These are phyloP conservation scores for Penicillium turbatum DNA, from an alignment of 495 filamentous ascomycete species.

Conservation along the genomic window DNA sequence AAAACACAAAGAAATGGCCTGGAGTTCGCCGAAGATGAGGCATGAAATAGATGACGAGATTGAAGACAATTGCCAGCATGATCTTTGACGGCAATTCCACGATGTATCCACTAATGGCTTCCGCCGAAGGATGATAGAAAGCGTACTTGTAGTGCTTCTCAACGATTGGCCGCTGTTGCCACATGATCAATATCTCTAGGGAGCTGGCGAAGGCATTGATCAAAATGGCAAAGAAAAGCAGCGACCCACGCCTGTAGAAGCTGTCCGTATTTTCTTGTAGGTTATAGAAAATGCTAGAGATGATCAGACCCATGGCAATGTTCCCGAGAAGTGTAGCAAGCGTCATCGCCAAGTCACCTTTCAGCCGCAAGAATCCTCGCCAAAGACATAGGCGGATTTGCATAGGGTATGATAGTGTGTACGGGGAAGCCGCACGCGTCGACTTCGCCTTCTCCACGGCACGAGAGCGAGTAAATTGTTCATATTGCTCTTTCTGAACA, in stretches of 20 bases:
- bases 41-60: conserved; percentile 78
- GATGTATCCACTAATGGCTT: conserved; percentile 80
- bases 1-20: conserved; percentile 67
- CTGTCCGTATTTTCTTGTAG: conserved; percentile 54
- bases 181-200: conserved; percentile 76
- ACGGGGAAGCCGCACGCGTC: conserved; percentile 63
- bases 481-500: conserved; percentile 57
- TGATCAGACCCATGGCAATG: conserved; percentile 67
- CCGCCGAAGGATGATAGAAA: conserved; percentile 86
- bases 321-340: conserved; percentile 70
- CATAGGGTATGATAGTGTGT: conserved; percentile 66
- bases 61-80: conserved; percentile 56
- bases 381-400: conserved; percentile 71
- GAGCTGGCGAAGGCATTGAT: conserved; percentile 77
- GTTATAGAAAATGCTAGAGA: conserved; percentile 80
- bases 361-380: conserved; percentile 65
- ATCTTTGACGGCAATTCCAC: conserved; percentile 69
- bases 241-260: conserved; percentile 75
- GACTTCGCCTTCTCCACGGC: conserved; percentile 50
- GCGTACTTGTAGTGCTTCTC: conserved; percentile 89
- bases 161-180: conserved; percentile 83
- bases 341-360: conserved; percentile 67
- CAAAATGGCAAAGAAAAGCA: conserved; percentile 85
- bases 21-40: conserved; percentile 74
- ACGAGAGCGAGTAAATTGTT: conserved; percentile 65